phyloP scores from a whole-genome alignment of 176 grass and related monocot genomes.

The Rhynchospora breviuscula region DNA sequence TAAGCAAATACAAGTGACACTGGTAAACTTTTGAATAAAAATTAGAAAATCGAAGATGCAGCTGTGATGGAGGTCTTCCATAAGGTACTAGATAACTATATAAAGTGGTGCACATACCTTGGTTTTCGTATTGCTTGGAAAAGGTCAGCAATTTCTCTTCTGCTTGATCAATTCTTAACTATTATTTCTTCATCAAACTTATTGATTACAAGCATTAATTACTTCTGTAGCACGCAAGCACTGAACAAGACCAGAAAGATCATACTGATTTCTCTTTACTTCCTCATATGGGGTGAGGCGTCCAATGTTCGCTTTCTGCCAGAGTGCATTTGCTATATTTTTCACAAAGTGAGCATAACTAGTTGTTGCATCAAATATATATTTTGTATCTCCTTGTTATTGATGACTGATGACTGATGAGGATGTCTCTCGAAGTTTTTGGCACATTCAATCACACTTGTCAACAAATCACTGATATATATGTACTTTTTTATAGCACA shows the following conservation, averaged over 20 bases:
- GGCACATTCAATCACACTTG: neutral
- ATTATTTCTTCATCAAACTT: neutral
- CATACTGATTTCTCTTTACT: conserved; percentile 82
- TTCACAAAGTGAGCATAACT: conserved; percentile 75
- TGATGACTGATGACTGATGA: neutral
- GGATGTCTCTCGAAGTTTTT: neutral
- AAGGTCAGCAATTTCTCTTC: conserved; percentile 37
- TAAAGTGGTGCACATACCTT: conserved; percentile 86
- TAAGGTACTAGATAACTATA: conserved; percentile 97
- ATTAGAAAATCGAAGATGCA: conserved; percentile 92
- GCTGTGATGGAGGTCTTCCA: conserved; percentile 72
- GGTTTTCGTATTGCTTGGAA: conserved; percentile 80
- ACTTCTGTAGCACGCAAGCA: conserved; percentile 55
- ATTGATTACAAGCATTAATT: neutral
- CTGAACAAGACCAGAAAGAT: conserved; percentile 79
- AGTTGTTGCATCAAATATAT: neutral
- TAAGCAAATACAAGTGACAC: neutral
- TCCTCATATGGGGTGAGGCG: conserved; percentile 96
- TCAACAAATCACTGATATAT: neutral
- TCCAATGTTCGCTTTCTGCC: conserved; percentile 90
- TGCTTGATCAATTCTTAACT: conserved; percentile 8
- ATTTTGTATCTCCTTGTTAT: neutral
- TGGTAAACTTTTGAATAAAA: conserved; percentile 1
- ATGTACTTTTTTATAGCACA: neutral
- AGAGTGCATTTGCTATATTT: conserved; percentile 96